Evolutionary conservation across 2,329 filamentous ascomycete genomes (phyloP).

Genomic region (Neonectria magnoliae): DNA sequence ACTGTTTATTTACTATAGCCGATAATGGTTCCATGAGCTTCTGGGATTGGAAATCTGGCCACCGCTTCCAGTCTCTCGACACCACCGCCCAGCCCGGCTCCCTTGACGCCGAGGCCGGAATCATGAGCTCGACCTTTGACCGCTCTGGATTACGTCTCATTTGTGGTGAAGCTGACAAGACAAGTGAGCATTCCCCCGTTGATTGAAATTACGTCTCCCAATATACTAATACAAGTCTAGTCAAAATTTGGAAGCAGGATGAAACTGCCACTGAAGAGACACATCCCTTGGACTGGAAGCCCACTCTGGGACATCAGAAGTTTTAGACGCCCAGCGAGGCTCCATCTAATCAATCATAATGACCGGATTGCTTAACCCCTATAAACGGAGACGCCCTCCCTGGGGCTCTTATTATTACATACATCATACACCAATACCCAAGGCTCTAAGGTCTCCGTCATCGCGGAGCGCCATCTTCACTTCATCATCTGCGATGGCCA

Average conservation of each 20-base stretch:
- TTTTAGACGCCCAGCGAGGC: conserved; percentile 58
- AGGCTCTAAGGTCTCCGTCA: conserved; percentile 84
- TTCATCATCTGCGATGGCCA: conserved; percentile 91
- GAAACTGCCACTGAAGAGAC: conserved; percentile 89
- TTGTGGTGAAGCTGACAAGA: conserved; percentile 96
- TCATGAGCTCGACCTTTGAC: conserved; percentile 96
- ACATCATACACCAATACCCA: conserved; percentile 68
- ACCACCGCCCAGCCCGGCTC: conserved; percentile 94
- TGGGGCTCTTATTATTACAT: conserved; percentile 37
- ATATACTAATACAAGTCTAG: conserved; percentile 50
- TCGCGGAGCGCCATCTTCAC: conserved; percentile 88
- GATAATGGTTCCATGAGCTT: conserved; percentile 98
- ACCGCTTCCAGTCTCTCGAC: conserved; percentile 89
- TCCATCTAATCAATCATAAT: conserved; percentile 22
- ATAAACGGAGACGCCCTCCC: conserved; percentile 6
- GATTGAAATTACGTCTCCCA: background rate
- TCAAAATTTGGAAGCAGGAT: conserved; percentile 98
- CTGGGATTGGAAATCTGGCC: conserved; percentile 98
- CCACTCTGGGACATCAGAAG: conserved; percentile 79
- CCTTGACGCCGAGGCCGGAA: conserved; percentile 90
- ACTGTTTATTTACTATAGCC: conserved; percentile 47
- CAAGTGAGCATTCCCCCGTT: conserved; percentile 63
- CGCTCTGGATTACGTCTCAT: conserved; percentile 88
- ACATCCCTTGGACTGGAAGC: conserved; percentile 93
- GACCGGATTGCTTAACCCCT: conserved; percentile 7